Conservation (phyloP, 176 grass and related monocot genomes). For the Carex kokanica region DNA sequence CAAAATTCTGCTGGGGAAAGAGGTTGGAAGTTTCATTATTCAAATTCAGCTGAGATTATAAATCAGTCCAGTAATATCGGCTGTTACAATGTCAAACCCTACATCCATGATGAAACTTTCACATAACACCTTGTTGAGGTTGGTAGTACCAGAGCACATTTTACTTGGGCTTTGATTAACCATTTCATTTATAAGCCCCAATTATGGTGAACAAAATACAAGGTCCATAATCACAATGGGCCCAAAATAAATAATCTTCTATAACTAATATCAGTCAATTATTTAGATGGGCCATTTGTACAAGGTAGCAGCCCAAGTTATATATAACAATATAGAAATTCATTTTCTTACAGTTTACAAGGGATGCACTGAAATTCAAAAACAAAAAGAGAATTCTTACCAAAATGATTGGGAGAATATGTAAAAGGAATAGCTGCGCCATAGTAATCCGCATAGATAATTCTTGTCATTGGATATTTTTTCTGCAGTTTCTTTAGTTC, state of each 20-base stretch:
- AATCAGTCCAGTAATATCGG: no score
- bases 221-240: not conserved
- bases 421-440: constrained; percentile 73
- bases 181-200: not conserved
- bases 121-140: no score
- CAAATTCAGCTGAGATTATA: not conserved
- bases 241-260: not conserved
- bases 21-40: not conserved
- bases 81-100: no score
- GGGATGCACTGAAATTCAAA: constrained; percentile 1
- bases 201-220: not conserved
- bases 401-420: constrained; percentile 65
- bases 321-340: not conserved
- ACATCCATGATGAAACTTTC: no score
- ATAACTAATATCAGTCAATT: not conserved
- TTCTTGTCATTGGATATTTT: constrained; percentile 53
- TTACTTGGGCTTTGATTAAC: not conserved
- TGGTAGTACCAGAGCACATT: not conserved
- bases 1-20: no score
- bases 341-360: not conserved
- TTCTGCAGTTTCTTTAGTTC: constrained; percentile 43
- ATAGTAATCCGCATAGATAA: constrained; percentile 86
- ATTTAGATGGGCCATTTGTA: not conserved
- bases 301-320: not conserved
- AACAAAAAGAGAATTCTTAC: constrained; percentile 31